These are phyloP conservation scores for Microcos paniculata DNA, from an alignment of 345 rosid species.

Conservation along the genomic window DNA sequence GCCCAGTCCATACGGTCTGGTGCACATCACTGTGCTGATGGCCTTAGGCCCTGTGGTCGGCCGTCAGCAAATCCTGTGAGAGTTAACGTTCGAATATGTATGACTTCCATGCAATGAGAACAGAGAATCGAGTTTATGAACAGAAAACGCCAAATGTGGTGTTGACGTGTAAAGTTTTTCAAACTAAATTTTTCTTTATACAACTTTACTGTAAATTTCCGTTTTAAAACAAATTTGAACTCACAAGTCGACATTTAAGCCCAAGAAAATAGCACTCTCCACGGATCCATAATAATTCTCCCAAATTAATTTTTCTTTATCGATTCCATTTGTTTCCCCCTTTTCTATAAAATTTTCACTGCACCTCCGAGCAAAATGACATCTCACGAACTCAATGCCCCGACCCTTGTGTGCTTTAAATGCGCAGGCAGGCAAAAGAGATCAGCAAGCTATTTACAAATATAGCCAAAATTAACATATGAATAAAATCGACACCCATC, in stretches of 20 bases:
- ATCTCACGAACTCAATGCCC: slow-evolving; percentile 29
- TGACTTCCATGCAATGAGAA: no score
- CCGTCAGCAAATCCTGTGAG: no score
- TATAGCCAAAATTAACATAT: slow-evolving; percentile 15
- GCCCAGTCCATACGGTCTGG: no score
- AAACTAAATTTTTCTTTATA: no score
- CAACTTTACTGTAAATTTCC: no score
- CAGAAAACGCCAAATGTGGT: no score
- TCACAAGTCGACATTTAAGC: background rate
- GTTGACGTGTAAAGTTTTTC: no score
- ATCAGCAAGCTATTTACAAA: slow-evolving; percentile 39
- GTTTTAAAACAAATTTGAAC: background rate
- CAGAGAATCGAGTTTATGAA: no score
- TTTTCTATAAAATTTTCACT: slow-evolving; percentile 9
- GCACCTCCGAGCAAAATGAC: slow-evolving; percentile 5
- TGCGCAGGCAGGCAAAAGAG: slow-evolving; percentile 16
- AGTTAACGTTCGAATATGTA: no score
- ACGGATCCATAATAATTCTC: background rate
- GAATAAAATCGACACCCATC: slow-evolving; percentile 14
- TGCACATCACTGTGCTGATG: no score
- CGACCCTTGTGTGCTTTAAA: slow-evolving; percentile 14
- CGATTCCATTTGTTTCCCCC: no score
- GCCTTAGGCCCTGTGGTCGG: no score
- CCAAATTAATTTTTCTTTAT: background rate
- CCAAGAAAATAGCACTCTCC: background rate